phyloP scores from a whole-genome alignment of 1,139 yeast genomes.

The Wickerhamiella pararugosa region DNA sequence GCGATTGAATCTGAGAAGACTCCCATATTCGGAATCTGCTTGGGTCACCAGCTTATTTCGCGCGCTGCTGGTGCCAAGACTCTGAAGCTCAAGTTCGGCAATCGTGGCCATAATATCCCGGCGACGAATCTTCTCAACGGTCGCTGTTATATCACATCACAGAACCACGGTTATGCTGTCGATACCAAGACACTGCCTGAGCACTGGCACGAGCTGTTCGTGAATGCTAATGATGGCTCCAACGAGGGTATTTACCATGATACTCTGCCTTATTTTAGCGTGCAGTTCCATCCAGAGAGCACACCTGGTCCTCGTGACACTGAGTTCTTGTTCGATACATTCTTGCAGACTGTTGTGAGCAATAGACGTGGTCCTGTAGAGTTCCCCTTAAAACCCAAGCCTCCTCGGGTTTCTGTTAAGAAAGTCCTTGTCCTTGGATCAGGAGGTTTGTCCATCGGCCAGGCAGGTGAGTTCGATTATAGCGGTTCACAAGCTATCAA shows the following conservation, averaged over 20 bases:
- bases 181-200: conserved; percentile 52
- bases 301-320: conserved; percentile 99
- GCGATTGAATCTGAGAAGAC: conserved; percentile 46
- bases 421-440: conserved; percentile 95
- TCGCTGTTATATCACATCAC: conserved; percentile 96
- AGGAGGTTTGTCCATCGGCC: conserved; percentile 98
- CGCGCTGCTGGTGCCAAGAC: conserved; percentile 94
- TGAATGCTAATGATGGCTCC: conserved; percentile 92
- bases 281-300: conserved; percentile 98
- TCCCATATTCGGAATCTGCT: conserved; percentile 85
- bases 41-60: conserved; percentile 95
- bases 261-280: conserved; percentile 85
- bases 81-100: conserved; percentile 87
- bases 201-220: conserved; percentile 91
- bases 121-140: conserved; percentile 89
- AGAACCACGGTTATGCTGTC: conserved; percentile 97
- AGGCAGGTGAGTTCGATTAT: conserved; percentile 99
- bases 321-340: conserved; percentile 89
- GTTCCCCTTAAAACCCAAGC: conserved; percentile 58
- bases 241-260: conserved; percentile 97
- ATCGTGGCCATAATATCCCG: conserved; percentile 99
- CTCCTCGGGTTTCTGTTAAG: conserved; percentile 70
- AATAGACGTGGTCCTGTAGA: conserved; percentile 54
- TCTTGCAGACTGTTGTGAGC: conserved; percentile 62
- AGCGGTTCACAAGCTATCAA: conserved; percentile 74